Evolutionary conservation across 1,139 yeast genomes (phyloP).

Genomic region (Scheffersomyces segobiensis): DNA sequence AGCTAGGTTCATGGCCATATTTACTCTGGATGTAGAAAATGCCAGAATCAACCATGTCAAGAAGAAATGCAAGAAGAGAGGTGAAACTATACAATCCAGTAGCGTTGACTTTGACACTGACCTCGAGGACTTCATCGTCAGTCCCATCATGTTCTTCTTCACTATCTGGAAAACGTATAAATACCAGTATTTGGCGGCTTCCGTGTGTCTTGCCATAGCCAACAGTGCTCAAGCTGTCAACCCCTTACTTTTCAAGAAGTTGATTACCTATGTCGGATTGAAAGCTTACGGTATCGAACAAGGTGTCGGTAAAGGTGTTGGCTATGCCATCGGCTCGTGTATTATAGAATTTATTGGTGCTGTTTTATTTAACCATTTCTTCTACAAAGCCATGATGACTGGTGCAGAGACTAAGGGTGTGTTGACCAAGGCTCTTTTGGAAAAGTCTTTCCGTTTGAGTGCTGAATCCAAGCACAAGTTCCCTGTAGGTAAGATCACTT

Average conservation of each 20-base stretch:
- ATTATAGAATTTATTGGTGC: constrained; percentile 22
- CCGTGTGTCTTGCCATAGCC: constrained; percentile 37
- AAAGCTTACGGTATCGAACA: constrained; percentile 18
- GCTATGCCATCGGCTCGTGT: constrained; percentile 36
- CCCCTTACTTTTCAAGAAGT: constrained; percentile 43
- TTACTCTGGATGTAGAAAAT: constrained; percentile 35
- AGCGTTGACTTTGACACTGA: constrained; percentile 24
- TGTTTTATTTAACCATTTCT: constrained; percentile 28
- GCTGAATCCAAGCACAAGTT: constrained; percentile 59
- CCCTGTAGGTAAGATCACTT: constrained; percentile 70
- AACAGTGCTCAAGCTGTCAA: constrained; percentile 54
- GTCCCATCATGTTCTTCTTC: constrained; percentile 14
- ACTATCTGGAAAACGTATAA: constrained; percentile 48
- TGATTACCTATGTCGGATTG: constrained; percentile 37
- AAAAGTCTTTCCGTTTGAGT: constrained; percentile 63
- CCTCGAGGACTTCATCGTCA: constrained; percentile 23
- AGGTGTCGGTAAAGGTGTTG: constrained; percentile 33
- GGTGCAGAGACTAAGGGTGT: constrained; percentile 73
- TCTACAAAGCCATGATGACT: constrained; percentile 31
- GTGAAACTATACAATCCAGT: constrained; percentile 17
- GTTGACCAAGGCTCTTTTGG: constrained; percentile 63
- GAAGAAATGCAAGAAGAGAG: constrained; percentile 20
- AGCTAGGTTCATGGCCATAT: constrained; percentile 26
- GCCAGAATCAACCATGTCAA: constrained; percentile 18
- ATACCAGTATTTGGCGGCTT: constrained; percentile 47